Evolutionary conservation across 441 rosid genomes (phyloP).

Genomic region (Flueggea neowawraea): DNA sequence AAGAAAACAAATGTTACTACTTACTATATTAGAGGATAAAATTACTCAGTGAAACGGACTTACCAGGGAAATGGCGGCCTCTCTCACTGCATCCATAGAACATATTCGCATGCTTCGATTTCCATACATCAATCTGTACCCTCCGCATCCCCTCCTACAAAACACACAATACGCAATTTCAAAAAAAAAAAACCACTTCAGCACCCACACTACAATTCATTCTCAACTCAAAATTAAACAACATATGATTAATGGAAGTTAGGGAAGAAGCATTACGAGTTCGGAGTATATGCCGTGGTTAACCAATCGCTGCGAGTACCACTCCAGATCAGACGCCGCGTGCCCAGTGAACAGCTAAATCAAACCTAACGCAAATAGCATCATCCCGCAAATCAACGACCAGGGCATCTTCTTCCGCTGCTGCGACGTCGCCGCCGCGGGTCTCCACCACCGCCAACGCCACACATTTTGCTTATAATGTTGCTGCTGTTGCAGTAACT

Average conservation of each 20-base stretch:
- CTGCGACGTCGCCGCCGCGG: slow-evolving; percentile 37
- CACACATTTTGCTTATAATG: slow-evolving; percentile 7
- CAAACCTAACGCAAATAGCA: slow-evolving; percentile 85
- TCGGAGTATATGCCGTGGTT: slow-evolving; percentile 47
- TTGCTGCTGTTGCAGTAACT: slow-evolving; percentile 2
- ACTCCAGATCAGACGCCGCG: slow-evolving; percentile 90
- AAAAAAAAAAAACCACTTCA: no score
- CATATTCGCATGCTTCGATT: slow-evolving; percentile 57
- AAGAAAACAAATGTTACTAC: not conserved
- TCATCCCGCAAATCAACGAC: slow-evolving; percentile 75
- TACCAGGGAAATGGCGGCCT: slow-evolving; percentile 62
- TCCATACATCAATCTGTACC: slow-evolving; percentile 81
- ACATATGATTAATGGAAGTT: not conserved
- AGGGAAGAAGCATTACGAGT: slow-evolving; percentile 36
- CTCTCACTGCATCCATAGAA: slow-evolving; percentile 86
- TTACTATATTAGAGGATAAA: no score
- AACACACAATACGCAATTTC: not conserved
- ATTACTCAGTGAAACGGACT: slow-evolving; percentile 16
- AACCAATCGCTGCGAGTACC: slow-evolving; percentile 86
- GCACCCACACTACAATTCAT: no score
- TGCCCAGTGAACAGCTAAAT: slow-evolving; percentile 94
- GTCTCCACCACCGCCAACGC: slow-evolving; percentile 1
- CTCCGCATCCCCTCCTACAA: slow-evolving; percentile 49
- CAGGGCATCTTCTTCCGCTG: slow-evolving; percentile 49
- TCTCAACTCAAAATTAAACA: not conserved